Percentiles rank a stretch among this genome's conserved stretches.
phyloP scores from a whole-genome alignment of 1,284 basidiomycete genomes.

The Leccinum pachyderme region DNA sequence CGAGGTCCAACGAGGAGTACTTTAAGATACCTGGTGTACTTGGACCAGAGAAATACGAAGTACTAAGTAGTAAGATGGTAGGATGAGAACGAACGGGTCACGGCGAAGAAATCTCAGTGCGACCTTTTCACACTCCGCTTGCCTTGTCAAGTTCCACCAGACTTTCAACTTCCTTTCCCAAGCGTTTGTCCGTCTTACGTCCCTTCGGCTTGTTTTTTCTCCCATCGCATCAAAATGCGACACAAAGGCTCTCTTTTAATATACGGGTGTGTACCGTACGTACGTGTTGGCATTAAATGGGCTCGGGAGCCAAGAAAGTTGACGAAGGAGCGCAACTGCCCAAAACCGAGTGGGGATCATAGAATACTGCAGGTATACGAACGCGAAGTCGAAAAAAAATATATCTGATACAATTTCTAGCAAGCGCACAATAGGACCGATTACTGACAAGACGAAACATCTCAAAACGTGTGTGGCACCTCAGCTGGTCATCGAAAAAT shows the following conservation, averaged over 20 bases:
- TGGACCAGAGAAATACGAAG: slow-evolving; percentile 38
- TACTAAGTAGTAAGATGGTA: slow-evolving; percentile 47
- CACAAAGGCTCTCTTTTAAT: slow-evolving; percentile 13
- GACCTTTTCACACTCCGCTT: slow-evolving; percentile 44
- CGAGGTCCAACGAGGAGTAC: slow-evolving; percentile 32
- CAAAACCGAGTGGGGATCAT: slow-evolving; percentile 32
- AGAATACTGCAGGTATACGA: slow-evolving; percentile 29
- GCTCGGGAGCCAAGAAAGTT: slow-evolving; percentile 13
- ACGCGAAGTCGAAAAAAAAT: slow-evolving; percentile 13
- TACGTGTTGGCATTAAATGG: slow-evolving; percentile 21
- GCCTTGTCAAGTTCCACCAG: slow-evolving; percentile 8
- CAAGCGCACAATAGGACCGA: slow-evolving; percentile 18
- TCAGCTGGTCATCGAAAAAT: neutral
- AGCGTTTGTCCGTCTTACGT: slow-evolving; percentile 9
- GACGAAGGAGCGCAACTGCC: slow-evolving; percentile 17
- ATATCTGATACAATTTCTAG: slow-evolving; percentile 33
- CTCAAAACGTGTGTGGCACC: neutral
- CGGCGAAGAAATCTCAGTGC: slow-evolving; percentile 28
- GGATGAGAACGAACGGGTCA: slow-evolving; percentile 40
- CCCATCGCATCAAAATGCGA: neutral
- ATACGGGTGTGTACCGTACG: slow-evolving; percentile 16
- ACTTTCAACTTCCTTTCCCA: slow-evolving; percentile 17
- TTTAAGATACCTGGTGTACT: slow-evolving; percentile 36
- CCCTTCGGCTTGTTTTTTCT: neutral
- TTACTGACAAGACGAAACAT: neutral